Percentiles rank a stretch among this genome's conserved stretches.
Conservation (phyloP, 2,329 filamentous ascomycete genomes). For the Cladophialophora bantiana region DNA sequence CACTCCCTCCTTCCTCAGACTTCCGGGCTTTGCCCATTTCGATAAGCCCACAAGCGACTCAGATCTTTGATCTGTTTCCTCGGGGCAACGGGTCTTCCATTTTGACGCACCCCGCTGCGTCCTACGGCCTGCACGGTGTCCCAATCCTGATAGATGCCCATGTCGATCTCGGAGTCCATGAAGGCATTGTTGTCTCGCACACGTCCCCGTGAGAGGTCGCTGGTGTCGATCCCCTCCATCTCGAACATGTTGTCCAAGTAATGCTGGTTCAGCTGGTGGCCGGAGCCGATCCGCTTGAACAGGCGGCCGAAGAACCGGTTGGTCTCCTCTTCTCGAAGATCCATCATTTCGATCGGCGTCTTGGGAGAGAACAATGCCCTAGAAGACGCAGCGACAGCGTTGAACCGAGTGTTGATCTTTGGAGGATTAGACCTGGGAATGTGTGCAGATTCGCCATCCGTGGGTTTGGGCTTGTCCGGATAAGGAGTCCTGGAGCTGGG, state of each 20-base stretch:
- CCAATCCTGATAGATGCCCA: constrained; percentile 24
- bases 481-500: not conserved
- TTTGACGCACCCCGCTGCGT: constrained; percentile 11
- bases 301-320: constrained; percentile 59
- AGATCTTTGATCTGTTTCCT: constrained; percentile 46
- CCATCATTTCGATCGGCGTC: constrained; percentile 23
- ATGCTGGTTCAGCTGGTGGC: constrained; percentile 55
- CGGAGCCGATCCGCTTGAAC: constrained; percentile 52
- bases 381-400: not conserved
- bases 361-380: constrained; percentile 10
- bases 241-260: constrained; percentile 54
- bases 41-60: constrained; percentile 51
- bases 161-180: constrained; percentile 46
- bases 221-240: constrained; percentile 38
- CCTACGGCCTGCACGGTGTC: constrained; percentile 32
- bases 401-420: not conserved
- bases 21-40: constrained; percentile 46
- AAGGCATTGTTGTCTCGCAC: constrained; percentile 46
- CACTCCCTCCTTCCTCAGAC: constrained; percentile 8
- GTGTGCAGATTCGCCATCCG: not conserved
- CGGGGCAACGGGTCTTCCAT: not conserved
- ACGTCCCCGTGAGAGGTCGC: constrained; percentile 25
- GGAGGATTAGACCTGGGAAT: constrained; percentile 1
- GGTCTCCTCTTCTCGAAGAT: constrained; percentile 37
- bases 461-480: not conserved